A percentile compares a stretch with the other conserved stretches of the same genome.
phyloP scores from a whole-genome alignment of 2,329 filamentous ascomycete species.

The Aspergillus vadensis region DNA sequence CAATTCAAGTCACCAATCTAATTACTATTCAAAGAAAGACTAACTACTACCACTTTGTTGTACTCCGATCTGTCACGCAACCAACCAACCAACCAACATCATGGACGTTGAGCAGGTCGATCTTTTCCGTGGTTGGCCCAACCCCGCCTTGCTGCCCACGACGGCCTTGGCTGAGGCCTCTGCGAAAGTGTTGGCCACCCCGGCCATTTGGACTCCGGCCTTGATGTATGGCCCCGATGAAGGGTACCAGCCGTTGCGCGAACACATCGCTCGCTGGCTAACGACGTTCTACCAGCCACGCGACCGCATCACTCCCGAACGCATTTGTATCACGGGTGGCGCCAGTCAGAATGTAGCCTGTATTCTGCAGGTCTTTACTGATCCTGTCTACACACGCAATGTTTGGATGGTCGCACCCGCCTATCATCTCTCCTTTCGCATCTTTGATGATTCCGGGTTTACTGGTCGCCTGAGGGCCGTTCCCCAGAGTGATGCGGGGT shows the following conservation, averaged over 20 bases:
- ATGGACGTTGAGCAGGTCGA: slow-evolving; percentile 32
- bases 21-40: too few relatives aligned
- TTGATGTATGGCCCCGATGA: slow-evolving; percentile 78
- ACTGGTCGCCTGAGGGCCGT: slow-evolving; percentile 66
- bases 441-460: slow-evolving; percentile 82
- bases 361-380: slow-evolving; percentile 76
- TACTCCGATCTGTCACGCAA: too few relatives aligned
- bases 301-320: slow-evolving; percentile 51
- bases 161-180: slow-evolving; percentile 63
- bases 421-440: slow-evolving; percentile 81
- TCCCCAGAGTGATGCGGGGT: slow-evolving; percentile 75
- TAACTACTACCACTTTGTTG: too few relatives aligned
- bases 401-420: slow-evolving; percentile 82
- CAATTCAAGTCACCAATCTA: neutral
- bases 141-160: slow-evolving; percentile 65
- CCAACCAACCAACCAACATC: neutral
- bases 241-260: slow-evolving; percentile 70
- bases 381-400: slow-evolving; percentile 71
- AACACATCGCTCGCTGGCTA: slow-evolving; percentile 71
- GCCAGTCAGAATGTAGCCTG: slow-evolving; percentile 81
- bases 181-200: slow-evolving; percentile 62
- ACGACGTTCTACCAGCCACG: slow-evolving; percentile 59
- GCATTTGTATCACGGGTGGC: slow-evolving; percentile 81
- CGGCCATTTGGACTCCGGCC: slow-evolving; percentile 60
- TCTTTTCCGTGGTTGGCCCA: slow-evolving; percentile 51